These are phyloP conservation scores for Debaryomyces castellii DNA, from an alignment of 805 yeast species.

Conservation along the genomic window DNA sequence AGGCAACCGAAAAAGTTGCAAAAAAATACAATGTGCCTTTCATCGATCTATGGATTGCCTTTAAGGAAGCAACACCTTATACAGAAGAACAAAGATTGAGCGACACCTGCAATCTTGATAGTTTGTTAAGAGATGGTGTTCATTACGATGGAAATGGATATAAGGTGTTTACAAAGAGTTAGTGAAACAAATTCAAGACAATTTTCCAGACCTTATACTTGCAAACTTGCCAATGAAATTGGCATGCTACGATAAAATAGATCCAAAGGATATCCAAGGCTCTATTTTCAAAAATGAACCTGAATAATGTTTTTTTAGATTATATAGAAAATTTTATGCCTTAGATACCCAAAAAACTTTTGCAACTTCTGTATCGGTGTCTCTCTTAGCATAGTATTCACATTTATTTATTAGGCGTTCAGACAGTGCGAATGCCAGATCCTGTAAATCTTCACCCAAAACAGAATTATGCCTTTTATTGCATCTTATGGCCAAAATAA, in stretches of 20 bases:
- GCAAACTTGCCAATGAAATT: conserved; percentile 29
- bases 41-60: conserved; percentile 51
- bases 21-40: conserved; percentile 49
- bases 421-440: background rate
- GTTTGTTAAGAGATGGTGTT: conserved; percentile 48
- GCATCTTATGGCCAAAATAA: conserved; percentile 12
- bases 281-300: conserved; percentile 3
- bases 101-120: conserved; percentile 11
- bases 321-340: too few species aligned
- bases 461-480: conserved; percentile 2
- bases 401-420: too few species aligned
- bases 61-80: conserved; percentile 32
- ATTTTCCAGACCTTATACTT: conserved; percentile 54
- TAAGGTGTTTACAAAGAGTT: conserved; percentile 47
- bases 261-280: conserved; percentile 10
- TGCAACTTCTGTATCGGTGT: conserved; percentile 19
- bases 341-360: conserved; percentile 22
- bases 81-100: conserved; percentile 35
- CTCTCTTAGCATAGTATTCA: background rate
- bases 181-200: conserved; percentile 30
- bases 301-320: too few species aligned
- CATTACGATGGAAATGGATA: conserved; percentile 61
- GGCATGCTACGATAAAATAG: conserved; percentile 42
- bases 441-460: background rate
- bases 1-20: conserved; percentile 49